phyloP scores from a whole-genome alignment of 108 stramenopile species.

The Hondaea fermentalgiana region DNA sequence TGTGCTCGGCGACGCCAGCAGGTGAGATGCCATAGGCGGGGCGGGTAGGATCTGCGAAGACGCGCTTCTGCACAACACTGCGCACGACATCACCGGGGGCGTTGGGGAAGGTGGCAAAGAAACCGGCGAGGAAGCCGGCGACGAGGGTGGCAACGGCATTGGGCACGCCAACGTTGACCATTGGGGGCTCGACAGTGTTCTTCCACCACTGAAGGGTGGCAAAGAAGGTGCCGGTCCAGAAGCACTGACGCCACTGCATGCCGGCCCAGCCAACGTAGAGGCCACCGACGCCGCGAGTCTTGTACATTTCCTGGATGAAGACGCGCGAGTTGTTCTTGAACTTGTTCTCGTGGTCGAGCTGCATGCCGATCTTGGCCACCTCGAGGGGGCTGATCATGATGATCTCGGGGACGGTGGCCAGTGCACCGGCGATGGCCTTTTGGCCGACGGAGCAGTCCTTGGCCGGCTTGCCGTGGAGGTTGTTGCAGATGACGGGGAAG shows the following conservation, averaged over 20 bases:
- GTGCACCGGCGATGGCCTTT: background rate
- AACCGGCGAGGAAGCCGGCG: conserved; percentile 9
- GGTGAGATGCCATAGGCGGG: background rate
- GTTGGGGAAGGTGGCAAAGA: background rate
- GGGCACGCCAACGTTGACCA: background rate
- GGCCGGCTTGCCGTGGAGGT: background rate
- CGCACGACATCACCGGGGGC: conserved; percentile 11
- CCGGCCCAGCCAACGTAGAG: background rate
- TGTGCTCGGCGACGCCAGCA: background rate
- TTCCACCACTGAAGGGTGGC: background rate
- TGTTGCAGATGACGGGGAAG: background rate
- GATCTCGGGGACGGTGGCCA: conserved; percentile 19
- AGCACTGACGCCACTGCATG: conserved; percentile 20
- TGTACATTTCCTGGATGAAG: background rate
- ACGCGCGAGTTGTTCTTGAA: background rate
- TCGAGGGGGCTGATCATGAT: conserved; percentile 8
- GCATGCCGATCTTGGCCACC: conserved; percentile 12
- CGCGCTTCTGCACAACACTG: conserved; percentile 9
- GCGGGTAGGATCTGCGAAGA: background rate
- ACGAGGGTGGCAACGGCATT: background rate
- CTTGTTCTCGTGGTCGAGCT: conserved; percentile 8
- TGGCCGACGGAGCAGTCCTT: background rate
- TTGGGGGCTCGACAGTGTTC: conserved; percentile 12
- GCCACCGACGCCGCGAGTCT: background rate
- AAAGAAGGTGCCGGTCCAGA: conserved; percentile 20